A percentile compares a stretch with the other conserved stretches of the same genome.
Evolutionary conservation across 2,329 filamentous ascomycete species (phyloP).

Genomic region (Didymella keratinophila): DNA sequence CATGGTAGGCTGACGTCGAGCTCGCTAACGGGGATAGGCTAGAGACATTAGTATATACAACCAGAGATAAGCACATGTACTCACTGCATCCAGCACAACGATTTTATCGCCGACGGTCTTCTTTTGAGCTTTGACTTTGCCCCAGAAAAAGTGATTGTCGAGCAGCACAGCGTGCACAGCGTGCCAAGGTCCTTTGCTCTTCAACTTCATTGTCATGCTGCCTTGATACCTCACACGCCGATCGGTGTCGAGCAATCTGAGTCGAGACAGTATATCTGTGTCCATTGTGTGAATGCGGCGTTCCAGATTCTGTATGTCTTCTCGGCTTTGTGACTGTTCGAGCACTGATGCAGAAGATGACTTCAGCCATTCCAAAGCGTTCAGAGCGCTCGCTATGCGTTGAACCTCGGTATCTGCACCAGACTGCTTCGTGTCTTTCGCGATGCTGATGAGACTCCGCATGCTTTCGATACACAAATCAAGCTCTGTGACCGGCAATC

Average conservation of each 20-base stretch:
- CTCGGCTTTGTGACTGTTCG: slow-evolving; percentile 27
- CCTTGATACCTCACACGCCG: slow-evolving; percentile 37
- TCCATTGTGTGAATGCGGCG: slow-evolving; percentile 34
- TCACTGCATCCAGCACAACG: slow-evolving; percentile 31
- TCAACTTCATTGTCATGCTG: slow-evolving; percentile 38
- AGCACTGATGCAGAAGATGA: slow-evolving; percentile 20
- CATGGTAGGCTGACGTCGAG: slow-evolving; percentile 24
- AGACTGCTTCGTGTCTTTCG: slow-evolving; percentile 4
- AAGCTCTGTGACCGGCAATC: slow-evolving; percentile 35
- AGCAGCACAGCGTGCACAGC: slow-evolving; percentile 40
- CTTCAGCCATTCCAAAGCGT: slow-evolving; percentile 27
- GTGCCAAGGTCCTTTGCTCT: slow-evolving; percentile 44
- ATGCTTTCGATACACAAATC: slow-evolving; percentile 31
- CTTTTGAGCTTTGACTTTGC: slow-evolving; percentile 35
- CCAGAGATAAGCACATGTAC: background rate
- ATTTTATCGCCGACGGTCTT: slow-evolving; percentile 22
- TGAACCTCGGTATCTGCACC: slow-evolving; percentile 16
- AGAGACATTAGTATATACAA: slow-evolving; percentile 2
- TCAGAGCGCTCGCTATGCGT: slow-evolving; percentile 25
- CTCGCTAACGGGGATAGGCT: slow-evolving; percentile 32
- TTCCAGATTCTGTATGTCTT: slow-evolving; percentile 37
- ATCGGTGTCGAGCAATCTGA: slow-evolving; percentile 26
- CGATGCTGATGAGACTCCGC: slow-evolving; percentile 23
- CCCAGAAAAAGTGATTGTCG: slow-evolving; percentile 45
- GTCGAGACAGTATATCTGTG: slow-evolving; percentile 21